Evolutionary conservation across 441 rosid genomes (phyloP), one percentile per base, ranked within the genome.

Genomic region (Codiaeum variegatum): DNA sequence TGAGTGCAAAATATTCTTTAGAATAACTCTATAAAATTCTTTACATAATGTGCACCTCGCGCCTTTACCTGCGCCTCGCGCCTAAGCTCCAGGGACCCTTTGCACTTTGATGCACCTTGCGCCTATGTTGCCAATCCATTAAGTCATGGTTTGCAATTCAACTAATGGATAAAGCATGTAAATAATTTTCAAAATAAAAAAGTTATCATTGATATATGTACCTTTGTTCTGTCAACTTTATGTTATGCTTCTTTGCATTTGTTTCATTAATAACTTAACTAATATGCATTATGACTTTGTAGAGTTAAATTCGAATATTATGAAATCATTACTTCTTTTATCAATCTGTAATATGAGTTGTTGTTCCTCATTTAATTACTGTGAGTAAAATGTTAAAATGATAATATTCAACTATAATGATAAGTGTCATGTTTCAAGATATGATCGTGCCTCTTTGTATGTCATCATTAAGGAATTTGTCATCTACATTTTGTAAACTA

Each of bases 41-140:
- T n/a, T n/a, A n/a, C n/a, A n/a, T n/a, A n/a, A n/a, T n/a, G n/a
- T n/a, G n/a, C n/a, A n/a, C n/a, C n/a, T n/a, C n/a, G n/a, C n/a
- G n/a, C n/a, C n/a, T n/a, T n/a, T n/a, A n/a, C n/a, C n/a, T n/a
- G n/a, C n/a, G n/a, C n/a, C n/a, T n/a, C n/a, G n/a, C n/a, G n/a
- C n/a, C n/a, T n/a, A n/a, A n/a, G n/a, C n/a, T n/a, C n/a, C n/a
- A n/a, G n/a, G n/a, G n/a, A n/a, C n/a, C n/a, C n/a, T n/a, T n/a
- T n/a, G n/a, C n/a, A n/a, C n/a, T n/a, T n/a, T n/a, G n/a, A n/a
- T n/a, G n/a, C n/a, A n/a, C n/a, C n/a, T n/a, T n/a, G n/a, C n/a
- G n/a, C 98, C 97, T 71, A 80, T 94, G 47, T 71, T 94, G 81
- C 99, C 99, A 88, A 87, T 64, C 98, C 98, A 67, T 85, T 88